Conservation (phyloP, 1,139 yeast species). For the Yamadazyma sp. region DNA sequence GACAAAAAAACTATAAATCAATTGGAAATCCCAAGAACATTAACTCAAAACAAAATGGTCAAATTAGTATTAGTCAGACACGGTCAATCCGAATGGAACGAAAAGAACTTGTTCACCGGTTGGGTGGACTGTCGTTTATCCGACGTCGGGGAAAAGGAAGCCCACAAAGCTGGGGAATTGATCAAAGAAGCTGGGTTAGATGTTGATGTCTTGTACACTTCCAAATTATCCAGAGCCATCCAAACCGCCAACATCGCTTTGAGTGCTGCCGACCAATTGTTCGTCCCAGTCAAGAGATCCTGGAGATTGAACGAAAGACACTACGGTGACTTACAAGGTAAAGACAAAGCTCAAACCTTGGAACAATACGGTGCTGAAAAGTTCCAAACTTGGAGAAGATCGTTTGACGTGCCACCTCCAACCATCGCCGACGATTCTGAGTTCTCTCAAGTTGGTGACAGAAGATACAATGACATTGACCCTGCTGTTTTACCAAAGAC, state of each 20-base stretch:
- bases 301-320: slow-evolving; percentile 99
- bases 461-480: slow-evolving; percentile 80
- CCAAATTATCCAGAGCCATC: slow-evolving; percentile 91
- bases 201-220: slow-evolving; percentile 90
- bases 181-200: slow-evolving; percentile 81
- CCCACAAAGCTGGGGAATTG: slow-evolving; percentile 90
- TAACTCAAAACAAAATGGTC: slow-evolving; percentile 38
- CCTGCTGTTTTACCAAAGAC: slow-evolving; percentile 88
- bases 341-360: slow-evolving; percentile 93
- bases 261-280: slow-evolving; percentile 84
- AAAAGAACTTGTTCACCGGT: slow-evolving; percentile 97
- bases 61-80: slow-evolving; percentile 86
- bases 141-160: slow-evolving; percentile 85
- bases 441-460: slow-evolving; percentile 84
- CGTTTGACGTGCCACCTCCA: slow-evolving; percentile 97
- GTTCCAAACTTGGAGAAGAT: slow-evolving; percentile 98
- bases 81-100: slow-evolving; percentile 99
- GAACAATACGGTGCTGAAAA: slow-evolving; percentile 87
- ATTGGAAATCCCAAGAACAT: background rate
- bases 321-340: slow-evolving; percentile 98
- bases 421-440: slow-evolving; percentile 72
- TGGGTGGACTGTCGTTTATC: slow-evolving; percentile 96
- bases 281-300: slow-evolving; percentile 89
- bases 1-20: slow-evolving; percentile 7
- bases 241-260: slow-evolving; percentile 97